A percentile compares a stretch with the other conserved stretches of the same genome.
phyloP scores from a whole-genome alignment of 169 alveolate species.

The Cryptosporidium felis region DNA sequence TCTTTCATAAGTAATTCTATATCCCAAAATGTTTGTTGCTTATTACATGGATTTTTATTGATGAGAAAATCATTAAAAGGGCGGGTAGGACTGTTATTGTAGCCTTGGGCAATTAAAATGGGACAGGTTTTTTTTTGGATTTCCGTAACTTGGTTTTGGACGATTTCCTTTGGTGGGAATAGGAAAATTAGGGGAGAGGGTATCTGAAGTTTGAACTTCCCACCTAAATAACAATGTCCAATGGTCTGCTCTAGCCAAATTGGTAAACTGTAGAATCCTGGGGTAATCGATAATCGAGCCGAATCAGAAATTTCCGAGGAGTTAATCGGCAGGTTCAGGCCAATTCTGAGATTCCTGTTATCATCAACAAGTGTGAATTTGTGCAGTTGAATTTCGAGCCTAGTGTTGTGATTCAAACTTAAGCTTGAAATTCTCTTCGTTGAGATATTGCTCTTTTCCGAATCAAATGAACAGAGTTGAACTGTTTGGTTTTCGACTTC shows the following conservation, averaged over 20 bases:
- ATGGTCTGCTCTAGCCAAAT: constrained; percentile 45
- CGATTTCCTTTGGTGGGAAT: constrained; percentile 8
- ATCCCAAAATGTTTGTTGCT: constrained; percentile 58
- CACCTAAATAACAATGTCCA: constrained; percentile 17
- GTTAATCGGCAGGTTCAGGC: constrained; percentile 5
- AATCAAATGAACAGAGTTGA: background rate
- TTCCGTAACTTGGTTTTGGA: background rate
- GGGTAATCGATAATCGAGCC: background rate
- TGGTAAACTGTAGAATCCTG: constrained; percentile 44
- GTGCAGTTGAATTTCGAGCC: background rate
- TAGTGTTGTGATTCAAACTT: background rate
- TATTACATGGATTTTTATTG: no score
- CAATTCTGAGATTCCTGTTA: background rate
- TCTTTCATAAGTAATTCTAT: background rate
- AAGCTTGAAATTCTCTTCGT: constrained; percentile 24
- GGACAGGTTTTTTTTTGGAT: background rate
- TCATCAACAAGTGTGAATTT: background rate
- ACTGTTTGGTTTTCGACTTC: background rate
- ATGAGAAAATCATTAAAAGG: no score
- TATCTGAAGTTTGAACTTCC: background rate
- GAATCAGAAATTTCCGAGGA: background rate
- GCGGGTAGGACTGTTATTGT: no score
- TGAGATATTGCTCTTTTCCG: background rate
- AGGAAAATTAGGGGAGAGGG: constrained; percentile 22
- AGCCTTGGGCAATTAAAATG: no score